These are phyloP conservation scores for Gigaspora rosea DNA, from an alignment of 192 early-diverging fungal genomes.

Conservation along the genomic window DNA sequence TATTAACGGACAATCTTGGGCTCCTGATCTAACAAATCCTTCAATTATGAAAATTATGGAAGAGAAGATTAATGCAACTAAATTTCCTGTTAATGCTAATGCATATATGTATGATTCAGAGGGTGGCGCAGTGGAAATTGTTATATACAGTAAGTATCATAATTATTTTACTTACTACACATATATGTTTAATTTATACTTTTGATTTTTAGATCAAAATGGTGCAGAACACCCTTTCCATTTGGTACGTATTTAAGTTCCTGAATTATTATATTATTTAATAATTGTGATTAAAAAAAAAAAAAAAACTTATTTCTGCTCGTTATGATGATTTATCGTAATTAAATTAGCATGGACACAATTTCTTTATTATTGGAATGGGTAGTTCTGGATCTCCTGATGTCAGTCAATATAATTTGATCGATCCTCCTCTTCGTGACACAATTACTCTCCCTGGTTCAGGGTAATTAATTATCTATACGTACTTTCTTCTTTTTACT, in stretches of 20 bases:
- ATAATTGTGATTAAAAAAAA: no score
- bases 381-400: constrained; percentile 34
- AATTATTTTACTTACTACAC: neutral
- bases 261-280: no score
- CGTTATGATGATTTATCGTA: neutral
- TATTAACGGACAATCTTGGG: constrained; percentile 43
- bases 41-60: constrained; percentile 64
- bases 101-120: constrained; percentile 41
- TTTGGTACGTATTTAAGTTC: constrained; percentile 9
- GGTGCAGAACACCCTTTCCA: constrained; percentile 17
- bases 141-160: constrained; percentile 36
- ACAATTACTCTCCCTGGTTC: constrained; percentile 68
- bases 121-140: constrained; percentile 31
- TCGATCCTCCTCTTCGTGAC: constrained; percentile 75
- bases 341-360: constrained; percentile 41
- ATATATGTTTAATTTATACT: neutral
- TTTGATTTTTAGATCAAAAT: constrained; percentile 2
- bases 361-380: constrained; percentile 45
- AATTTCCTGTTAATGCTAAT: constrained; percentile 61
- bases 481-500: constrained; percentile 25
- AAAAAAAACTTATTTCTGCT: neutral
- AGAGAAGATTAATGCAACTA: constrained; percentile 43
- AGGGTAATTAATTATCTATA: constrained; percentile 43
- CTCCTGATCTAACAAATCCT: constrained; percentile 69
- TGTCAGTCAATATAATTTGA: constrained; percentile 44